Evolutionary conservation across 805 yeast species (phyloP), one percentile per base, ranked within the genome.

Genomic region (Tetrapisispora taiwanensis): DNA sequence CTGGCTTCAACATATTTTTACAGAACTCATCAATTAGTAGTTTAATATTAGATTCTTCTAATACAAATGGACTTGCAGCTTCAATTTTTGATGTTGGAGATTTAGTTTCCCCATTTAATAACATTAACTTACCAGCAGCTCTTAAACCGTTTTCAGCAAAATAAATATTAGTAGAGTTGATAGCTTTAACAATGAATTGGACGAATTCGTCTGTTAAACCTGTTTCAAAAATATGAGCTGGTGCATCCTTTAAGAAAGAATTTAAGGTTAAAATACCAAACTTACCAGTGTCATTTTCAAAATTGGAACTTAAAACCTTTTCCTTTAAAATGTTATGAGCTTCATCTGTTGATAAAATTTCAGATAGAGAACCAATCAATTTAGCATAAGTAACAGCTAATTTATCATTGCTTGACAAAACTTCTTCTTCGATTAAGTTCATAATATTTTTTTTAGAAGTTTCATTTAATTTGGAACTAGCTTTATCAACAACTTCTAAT

Each of bases 51-150:
- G 72, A 73, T 7, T 67, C 70, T 12, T 70, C 67, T 15, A 78
- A 47, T 3, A 59, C 69, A 45, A 76, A 71, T 14, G 65, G 54
- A 9, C 45, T 44, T 2, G 54, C 54, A 0, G 54, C 51, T 4
- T 60, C 62, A n/a, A 47, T 39, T 22, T 56, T 60, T 14, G 55
- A 52, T 13, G 52, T 58, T 34, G 70, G 71, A 2, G 72, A 58
- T 14, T 63, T 63, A 7, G 41, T 59, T 49, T 72, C 75, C 8
- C 66, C 72, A 18, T 70, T 60, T 26, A 77, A 65, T 46, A 90
- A 68, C 44, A 88, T 66, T 7, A 84, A 50, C 65, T 92, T 92
- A 48, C 95, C 97, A 41, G 81, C 72, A 2, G 95, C 96, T 45
- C 81, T 64, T 6, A 82, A 72, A 20, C 88, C 83, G 55, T 84